Evolutionary conservation across 495 filamentous ascomycete genomes (phyloP), one percentile per base, ranked within the genome.

Genomic region (Neurospora cerealis): DNA sequence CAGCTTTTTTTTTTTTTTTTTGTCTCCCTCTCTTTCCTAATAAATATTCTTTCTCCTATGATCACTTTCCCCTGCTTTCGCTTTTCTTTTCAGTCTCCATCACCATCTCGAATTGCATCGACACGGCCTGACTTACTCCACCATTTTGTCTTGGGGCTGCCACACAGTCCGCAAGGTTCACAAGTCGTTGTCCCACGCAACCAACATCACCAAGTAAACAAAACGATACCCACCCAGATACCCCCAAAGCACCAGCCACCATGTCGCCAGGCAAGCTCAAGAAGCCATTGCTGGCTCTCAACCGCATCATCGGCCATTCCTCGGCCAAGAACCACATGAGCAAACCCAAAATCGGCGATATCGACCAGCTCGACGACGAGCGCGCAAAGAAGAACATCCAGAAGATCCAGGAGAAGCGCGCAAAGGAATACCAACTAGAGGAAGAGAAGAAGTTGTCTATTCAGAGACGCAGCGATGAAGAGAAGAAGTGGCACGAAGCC

Each of bases 361-460:
- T 85, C 41, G 87, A 86, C 1, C 80, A 79, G 38, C 80, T 84
- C 37, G 77, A 85, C 44, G 77, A 80, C n/a, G 83, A 81, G 10
- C 69, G 77, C 9, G 77, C 83, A 75, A 87, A 89, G 78, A 89
- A 89, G 74, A 85, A 89, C 72, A 79, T 83, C 28, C 77, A 76
- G 48, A 80, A 81, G 69, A 73, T 82, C 15, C 79, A 86, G 83
- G 76, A 88, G 83, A 78, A 86, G 85, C 79, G 79, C 79, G 76
- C 83, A 77, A 79, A 89, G 82, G 75, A 87, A 79, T 66, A 85
- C 79, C 80, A 86, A 75, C 78, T 76, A 17, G 86, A 91, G 72
- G 86, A 90, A 66, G 81, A 86, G 69, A 84, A 87, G 73, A 81
- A 83, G 10, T 36, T 66, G 54, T 81, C 81, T 77, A 86, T 81